phyloP scores from a whole-genome alignment of 345 rosid species.

The Rubroshorea leprosula region DNA sequence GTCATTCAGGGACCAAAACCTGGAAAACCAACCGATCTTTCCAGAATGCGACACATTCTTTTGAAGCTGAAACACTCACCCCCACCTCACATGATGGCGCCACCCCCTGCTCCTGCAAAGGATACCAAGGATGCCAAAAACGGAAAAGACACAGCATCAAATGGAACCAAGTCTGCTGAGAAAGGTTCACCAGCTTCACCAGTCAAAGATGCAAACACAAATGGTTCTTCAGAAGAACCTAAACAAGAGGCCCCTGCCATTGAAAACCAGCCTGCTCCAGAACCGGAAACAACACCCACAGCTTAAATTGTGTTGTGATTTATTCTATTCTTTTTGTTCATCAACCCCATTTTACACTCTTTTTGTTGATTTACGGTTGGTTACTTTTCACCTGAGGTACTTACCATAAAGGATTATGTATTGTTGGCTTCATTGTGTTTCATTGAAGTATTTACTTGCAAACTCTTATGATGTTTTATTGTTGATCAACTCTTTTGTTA shows the following conservation, averaged over 20 bases:
- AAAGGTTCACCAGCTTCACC: slow-evolving; percentile 21
- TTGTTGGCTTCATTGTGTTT: too few relatives aligned
- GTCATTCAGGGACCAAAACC: slow-evolving; percentile 73
- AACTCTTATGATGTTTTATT: too few relatives aligned
- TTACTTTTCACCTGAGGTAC: too few relatives aligned
- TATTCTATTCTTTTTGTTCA: too few relatives aligned
- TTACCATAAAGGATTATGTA: too few relatives aligned
- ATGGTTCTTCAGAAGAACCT: slow-evolving; percentile 20
- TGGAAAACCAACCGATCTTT: slow-evolving; percentile 65
- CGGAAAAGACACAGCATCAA: slow-evolving; percentile 23
- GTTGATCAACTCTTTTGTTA: too few relatives aligned
- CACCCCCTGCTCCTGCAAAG: slow-evolving; percentile 48
- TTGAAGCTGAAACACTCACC: slow-evolving; percentile 64
- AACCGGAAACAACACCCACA: slow-evolving; percentile 28
- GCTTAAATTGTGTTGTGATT: too few relatives aligned
- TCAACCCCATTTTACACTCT: too few relatives aligned
- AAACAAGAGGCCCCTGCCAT: slow-evolving; percentile 25
- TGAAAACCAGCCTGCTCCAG: slow-evolving; percentile 22
- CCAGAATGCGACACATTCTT: slow-evolving; percentile 63
- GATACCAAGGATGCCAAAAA: slow-evolving; percentile 28
- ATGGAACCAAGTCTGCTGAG: slow-evolving; percentile 14
- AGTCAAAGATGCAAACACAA: slow-evolving; percentile 22
- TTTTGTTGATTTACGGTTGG: too few relatives aligned
- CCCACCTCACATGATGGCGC: slow-evolving; percentile 78
- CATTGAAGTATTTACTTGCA: too few relatives aligned